Percentiles rank a stretch among this genome's conserved stretches.
Conservation (phyloP, 1,284 basidiomycete genomes). For the Trichosporon coremiiforme region DNA sequence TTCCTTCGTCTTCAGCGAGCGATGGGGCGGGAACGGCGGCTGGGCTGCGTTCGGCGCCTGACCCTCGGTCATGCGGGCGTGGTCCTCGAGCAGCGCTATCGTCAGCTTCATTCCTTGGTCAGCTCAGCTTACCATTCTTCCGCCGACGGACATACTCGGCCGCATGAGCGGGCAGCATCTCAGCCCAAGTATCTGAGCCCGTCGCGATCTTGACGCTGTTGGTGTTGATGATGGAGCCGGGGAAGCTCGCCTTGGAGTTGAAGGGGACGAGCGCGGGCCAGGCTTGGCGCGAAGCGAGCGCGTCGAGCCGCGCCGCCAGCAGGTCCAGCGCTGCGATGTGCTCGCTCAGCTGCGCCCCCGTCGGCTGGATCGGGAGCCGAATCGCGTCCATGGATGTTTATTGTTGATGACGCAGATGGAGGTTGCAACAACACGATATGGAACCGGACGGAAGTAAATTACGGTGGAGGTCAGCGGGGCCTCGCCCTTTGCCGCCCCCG, state of each 20-base stretch:
- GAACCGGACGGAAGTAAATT: conserved; percentile 10
- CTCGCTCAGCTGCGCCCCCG: conserved; percentile 36
- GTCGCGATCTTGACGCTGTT: conserved; percentile 46
- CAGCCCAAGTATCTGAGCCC: conserved; percentile 44
- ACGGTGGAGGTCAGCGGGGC: conserved; percentile 10
- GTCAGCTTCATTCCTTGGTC: neutral
- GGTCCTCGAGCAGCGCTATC: conserved; percentile 35
- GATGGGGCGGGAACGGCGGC: neutral
- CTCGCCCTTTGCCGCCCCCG: neutral
- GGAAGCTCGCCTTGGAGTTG: conserved; percentile 43
- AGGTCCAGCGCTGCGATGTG: conserved; percentile 41
- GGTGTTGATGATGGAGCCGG: conserved; percentile 43
- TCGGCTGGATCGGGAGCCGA: conserved; percentile 37
- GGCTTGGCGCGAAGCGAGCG: conserved; percentile 33
- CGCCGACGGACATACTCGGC: conserved; percentile 40
- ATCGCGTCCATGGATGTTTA: conserved; percentile 16
- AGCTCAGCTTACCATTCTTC: conserved; percentile 36
- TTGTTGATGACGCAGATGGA: conserved; percentile 14
- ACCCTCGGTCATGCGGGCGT: conserved; percentile 35
- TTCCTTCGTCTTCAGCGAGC: conserved; percentile 9
- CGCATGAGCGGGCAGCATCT: conserved; percentile 50
- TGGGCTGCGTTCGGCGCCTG: conserved; percentile 14
- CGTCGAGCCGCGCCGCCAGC: conserved; percentile 37
- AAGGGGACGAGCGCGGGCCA: conserved; percentile 44
- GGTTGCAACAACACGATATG: neutral